Conservation (phyloP, 768 basidiomycete species). For the Galerina sulciceps region DNA sequence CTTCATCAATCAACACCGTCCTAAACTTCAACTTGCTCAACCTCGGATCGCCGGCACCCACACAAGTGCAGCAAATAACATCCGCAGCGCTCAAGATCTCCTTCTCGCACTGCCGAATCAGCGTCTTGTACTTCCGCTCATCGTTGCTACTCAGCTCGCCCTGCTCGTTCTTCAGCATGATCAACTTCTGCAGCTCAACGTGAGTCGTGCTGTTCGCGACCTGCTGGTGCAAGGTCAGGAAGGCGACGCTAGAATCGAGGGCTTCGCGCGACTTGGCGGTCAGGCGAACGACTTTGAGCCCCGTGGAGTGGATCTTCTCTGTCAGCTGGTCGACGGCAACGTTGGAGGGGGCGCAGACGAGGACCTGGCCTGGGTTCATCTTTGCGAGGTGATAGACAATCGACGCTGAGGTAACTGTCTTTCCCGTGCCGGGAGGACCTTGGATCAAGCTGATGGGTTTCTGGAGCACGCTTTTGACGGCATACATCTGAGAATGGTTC, state of each 20-base stretch:
- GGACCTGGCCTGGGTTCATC: slow-evolving; percentile 99
- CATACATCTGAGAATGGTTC: slow-evolving; percentile 99
- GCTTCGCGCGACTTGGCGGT: slow-evolving; percentile 99
- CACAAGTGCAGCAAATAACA: slow-evolving; percentile 98
- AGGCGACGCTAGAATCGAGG: slow-evolving; percentile 91
- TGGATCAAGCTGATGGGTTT: slow-evolving; percentile 98
- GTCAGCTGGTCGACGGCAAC: slow-evolving; percentile 99
- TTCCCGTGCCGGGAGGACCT: slow-evolving; percentile 98
- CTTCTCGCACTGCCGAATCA: slow-evolving; percentile 95
- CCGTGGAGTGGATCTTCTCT: slow-evolving; percentile 99
- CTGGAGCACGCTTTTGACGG: slow-evolving; percentile 97
- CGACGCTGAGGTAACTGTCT: slow-evolving; percentile 98
- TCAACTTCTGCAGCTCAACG: slow-evolving; percentile 96
- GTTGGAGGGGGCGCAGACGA: slow-evolving; percentile 98
- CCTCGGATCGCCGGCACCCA: slow-evolving; percentile 96
- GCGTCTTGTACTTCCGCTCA: slow-evolving; percentile 96
- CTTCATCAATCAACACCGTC: slow-evolving; percentile 98
- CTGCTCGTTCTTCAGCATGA: slow-evolving; percentile 96
- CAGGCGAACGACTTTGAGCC: slow-evolving; percentile 95
- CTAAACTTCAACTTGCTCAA: slow-evolving; percentile 97
- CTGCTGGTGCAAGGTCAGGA: slow-evolving; percentile 95
- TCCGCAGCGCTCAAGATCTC: slow-evolving; percentile 95
- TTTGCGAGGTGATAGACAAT: slow-evolving; percentile 98
- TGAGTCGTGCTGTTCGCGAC: slow-evolving; percentile 97
- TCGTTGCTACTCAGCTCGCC: slow-evolving; percentile 96